Evolutionary conservation across 345 rosid species (phyloP).

Genomic region (Syzygium aqueum): DNA sequence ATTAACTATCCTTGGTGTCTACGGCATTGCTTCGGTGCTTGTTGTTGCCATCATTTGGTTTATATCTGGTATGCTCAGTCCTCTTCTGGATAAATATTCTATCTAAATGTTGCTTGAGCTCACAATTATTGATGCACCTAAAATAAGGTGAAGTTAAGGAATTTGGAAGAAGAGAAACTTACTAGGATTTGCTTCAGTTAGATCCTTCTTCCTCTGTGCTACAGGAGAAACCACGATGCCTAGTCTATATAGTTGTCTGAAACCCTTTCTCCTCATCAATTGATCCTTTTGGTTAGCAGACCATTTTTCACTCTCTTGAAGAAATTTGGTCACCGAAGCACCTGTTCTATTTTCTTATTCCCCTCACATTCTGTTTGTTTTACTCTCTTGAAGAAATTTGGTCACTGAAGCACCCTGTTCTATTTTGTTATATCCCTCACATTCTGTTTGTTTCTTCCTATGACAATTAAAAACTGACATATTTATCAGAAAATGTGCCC

Average conservation of each 20-base stretch:
- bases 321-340: background rate
- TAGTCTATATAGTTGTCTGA: background rate
- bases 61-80: slow-evolving; percentile 48
- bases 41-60: slow-evolving; percentile 59
- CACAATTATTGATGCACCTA: background rate
- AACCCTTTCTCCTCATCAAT: background rate
- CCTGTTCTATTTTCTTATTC: background rate
- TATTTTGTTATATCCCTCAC: too few species aligned
- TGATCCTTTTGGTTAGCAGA: background rate
- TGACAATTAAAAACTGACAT: background rate
- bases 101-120: background rate
- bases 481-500: background rate
- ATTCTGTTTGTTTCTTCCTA: background rate
- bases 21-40: slow-evolving; percentile 32
- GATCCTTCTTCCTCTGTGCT: background rate
- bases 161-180: background rate
- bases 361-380: background rate
- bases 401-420: background rate
- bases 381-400: background rate
- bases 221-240: background rate
- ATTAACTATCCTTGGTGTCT: slow-evolving; percentile 48
- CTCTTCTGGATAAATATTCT: background rate
- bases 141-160: background rate
- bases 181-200: background rate
- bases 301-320: background rate